Evolutionary conservation across 2,329 filamentous ascomycete genomes (phyloP), one percentile per base, ranked within the genome.

Genomic region (Pseudogymnoascus sp.): DNA sequence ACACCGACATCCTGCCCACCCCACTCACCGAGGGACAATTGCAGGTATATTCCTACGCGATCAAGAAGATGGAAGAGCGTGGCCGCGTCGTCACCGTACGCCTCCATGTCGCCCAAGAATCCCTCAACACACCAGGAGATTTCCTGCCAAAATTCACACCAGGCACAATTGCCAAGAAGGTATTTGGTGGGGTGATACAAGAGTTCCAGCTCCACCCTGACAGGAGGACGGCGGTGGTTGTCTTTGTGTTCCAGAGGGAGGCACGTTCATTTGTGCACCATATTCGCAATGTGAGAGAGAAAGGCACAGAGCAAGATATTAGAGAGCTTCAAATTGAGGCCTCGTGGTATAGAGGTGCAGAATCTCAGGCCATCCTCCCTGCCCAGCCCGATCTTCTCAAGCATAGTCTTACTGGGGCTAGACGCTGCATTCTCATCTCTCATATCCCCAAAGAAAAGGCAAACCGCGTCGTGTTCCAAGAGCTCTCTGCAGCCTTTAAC

Each of bases 281-380:
- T 41, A 33, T 62, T 18, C 35, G 35, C 11, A 33, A 30, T 6
- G 18, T 62, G 1, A 60, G 38, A 41, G n/a, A 39, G 6, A 50
- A 37, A 6, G 61, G 61, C 2, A 62, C 41, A 3, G 58, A 18
- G 12, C 61, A 61, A 5, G 58, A 60, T 20, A 57, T 54, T 9
- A 59, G 61, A 6, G 61, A 33, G 2, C 58, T 62, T 14, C 61
- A 61, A 22, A 61, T 62, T 7, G 61, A 62, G 14, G 61, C 58
- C 12, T 41, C 38, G 9, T 62, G 57, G 57, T 62, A 22, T 11
- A 43, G 38, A 14, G 36, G 58, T 20, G 9, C 2, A 16, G 58
- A 50, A 30, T 20, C 20, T 2, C 12, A 12, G 18, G 30, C 58
- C 6, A 60, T 43, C 22, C n/a, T 60, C 38, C 35, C 35, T 3